Percentiles rank a stretch among this genome's conserved stretches.
Conservation (phyloP, 2,329 filamentous ascomycete species). For the Macrophomina phaseolina region DNA sequence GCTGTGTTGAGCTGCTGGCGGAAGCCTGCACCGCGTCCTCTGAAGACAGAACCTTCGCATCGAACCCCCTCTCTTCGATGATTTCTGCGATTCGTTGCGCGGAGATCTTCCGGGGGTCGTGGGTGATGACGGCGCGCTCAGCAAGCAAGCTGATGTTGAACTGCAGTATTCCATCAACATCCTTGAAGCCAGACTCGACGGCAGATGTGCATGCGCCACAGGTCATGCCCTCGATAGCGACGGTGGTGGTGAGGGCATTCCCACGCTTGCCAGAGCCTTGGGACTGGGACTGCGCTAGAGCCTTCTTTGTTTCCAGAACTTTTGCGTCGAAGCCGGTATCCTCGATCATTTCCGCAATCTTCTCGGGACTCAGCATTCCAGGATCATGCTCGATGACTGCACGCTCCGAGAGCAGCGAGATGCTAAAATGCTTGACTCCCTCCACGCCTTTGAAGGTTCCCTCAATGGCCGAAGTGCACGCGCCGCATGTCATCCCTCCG, state of each 20-base stretch:
- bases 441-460: conserved; percentile 76
- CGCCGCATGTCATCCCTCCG: conserved; percentile 89
- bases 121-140: conserved; percentile 86
- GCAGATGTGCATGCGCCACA: conserved; percentile 96
- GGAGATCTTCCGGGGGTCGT: conserved; percentile 74
- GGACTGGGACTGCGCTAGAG: conserved; percentile 36
- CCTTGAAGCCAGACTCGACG: conserved; percentile 80
- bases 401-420: conserved; percentile 82
- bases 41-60: conserved; percentile 81
- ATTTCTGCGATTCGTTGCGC: conserved; percentile 77
- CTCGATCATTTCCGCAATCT: conserved; percentile 65
- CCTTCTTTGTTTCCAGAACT: conserved; percentile 71
- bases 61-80: conserved; percentile 90
- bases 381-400: conserved; percentile 84
- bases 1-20: conserved; percentile 65
- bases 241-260: conserved; percentile 71
- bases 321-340: conserved; percentile 80
- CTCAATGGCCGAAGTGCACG: conserved; percentile 86
- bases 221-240: conserved; percentile 95
- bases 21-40: conserved; percentile 62
- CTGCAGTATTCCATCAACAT: conserved; percentile 76
- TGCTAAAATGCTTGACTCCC: conserved; percentile 77
- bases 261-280: conserved; percentile 50
- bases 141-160: conserved; percentile 96
- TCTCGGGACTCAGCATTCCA: conserved; percentile 56